These are phyloP conservation scores for Hypoxylon sp. DNA, from an alignment of 2,329 filamentous ascomycete genomes.

Conservation along the genomic window DNA sequence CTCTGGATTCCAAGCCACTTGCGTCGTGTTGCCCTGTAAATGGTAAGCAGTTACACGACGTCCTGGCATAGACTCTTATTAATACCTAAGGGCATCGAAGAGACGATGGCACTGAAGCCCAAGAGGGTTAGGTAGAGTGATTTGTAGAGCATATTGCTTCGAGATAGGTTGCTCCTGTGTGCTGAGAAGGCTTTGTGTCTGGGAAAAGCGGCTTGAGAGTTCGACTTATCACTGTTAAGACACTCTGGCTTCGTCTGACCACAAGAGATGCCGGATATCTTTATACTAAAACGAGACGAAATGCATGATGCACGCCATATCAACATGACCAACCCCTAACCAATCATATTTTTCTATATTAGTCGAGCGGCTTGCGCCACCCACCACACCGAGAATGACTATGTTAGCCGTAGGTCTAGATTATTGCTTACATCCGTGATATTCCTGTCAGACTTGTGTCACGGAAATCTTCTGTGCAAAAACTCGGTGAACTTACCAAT, in stretches of 20 bases:
- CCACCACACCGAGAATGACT: not conserved
- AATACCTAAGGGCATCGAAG: constrained; percentile 20
- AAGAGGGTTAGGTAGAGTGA: constrained; percentile 10
- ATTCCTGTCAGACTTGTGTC: constrained; percentile 11
- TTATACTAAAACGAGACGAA: not conserved
- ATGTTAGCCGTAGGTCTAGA: not conserved
- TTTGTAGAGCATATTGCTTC: constrained; percentile 22
- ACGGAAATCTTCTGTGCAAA: not conserved
- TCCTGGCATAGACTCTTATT: not conserved
- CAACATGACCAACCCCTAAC: not conserved
- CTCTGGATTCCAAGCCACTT: not conserved
- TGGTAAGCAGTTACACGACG: not conserved
- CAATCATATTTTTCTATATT: too few species aligned
- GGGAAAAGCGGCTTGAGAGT: not conserved
- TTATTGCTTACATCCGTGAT: not conserved
- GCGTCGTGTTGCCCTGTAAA: not conserved
- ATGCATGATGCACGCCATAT: not conserved
- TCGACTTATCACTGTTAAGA: not conserved
- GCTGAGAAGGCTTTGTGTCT: not conserved
- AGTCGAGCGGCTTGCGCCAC: not conserved
- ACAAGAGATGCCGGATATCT: not conserved
- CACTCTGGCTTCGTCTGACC: not conserved
- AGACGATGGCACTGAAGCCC: constrained; percentile 9
- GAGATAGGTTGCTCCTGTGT: not conserved
- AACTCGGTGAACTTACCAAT: not conserved